Conservation (phyloP, 805 yeast species). For the Myxozyma sirexii region DNA sequence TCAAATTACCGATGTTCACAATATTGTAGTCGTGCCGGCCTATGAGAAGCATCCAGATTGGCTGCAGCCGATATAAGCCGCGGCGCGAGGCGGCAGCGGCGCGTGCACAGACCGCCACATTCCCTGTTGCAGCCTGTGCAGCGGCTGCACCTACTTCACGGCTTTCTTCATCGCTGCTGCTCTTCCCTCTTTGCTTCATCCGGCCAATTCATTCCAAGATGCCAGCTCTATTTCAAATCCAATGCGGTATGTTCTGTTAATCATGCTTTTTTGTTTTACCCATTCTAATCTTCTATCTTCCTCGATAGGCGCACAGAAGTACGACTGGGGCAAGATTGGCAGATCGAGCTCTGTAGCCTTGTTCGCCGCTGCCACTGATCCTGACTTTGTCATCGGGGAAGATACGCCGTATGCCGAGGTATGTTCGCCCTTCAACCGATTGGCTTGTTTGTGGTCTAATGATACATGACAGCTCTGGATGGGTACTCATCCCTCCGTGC, state of each 20-base stretch:
- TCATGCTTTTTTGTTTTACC: background rate
- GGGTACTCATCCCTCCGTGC: slow-evolving; percentile 97
- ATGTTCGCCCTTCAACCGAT: background rate
- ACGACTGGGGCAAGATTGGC: slow-evolving; percentile 64
- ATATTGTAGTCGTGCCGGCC: too few species aligned
- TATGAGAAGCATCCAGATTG: too few species aligned
- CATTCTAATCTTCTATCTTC: background rate
- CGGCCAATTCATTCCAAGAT: background rate
- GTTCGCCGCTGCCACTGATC: slow-evolving; percentile 73
- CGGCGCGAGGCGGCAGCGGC: background rate
- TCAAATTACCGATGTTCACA: too few species aligned
- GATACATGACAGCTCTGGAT: slow-evolving; percentile 68
- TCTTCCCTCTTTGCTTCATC: background rate
- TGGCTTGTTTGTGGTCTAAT: background rate
- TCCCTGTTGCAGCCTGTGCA: background rate
- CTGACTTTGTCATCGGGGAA: slow-evolving; percentile 64
- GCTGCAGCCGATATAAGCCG: too few species aligned
- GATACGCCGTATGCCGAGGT: slow-evolving; percentile 86
- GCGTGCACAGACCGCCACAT: background rate
- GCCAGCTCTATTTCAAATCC: slow-evolving; percentile 39
- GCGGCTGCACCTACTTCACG: background rate
- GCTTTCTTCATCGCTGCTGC: background rate
- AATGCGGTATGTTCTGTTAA: slow-evolving; percentile 42
- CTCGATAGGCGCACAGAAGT: slow-evolving; percentile 26
- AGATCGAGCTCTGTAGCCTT: slow-evolving; percentile 83